These are phyloP conservation scores for Dactylellina haptotyla DNA, from an alignment of 2,329 filamentous ascomycete species.

Conservation along the genomic window DNA sequence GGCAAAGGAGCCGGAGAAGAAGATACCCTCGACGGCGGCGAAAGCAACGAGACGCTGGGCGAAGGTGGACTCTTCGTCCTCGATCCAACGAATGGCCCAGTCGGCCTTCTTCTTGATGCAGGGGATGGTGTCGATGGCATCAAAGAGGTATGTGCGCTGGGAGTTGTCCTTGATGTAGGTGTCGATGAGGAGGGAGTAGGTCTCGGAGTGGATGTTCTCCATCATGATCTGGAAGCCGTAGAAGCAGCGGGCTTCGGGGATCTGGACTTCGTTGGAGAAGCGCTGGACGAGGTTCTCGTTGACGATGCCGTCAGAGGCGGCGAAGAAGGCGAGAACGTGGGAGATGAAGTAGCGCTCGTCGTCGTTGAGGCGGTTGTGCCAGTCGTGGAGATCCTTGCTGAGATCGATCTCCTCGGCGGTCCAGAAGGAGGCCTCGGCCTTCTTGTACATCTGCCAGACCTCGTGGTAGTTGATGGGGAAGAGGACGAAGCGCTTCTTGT, in stretches of 20 bases:
- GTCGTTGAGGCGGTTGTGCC: conserved; percentile 96
- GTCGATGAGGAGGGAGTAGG: conserved; percentile 98
- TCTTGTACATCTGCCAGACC: conserved; percentile 99
- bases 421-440: conserved; percentile 99
- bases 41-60: conserved; percentile 96
- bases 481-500: conserved; percentile 93
- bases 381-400: conserved; percentile 98
- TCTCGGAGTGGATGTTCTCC: conserved; percentile 99
- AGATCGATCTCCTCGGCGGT: conserved; percentile 99
- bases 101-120: conserved; percentile 99
- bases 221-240: conserved; percentile 99
- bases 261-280: conserved; percentile 95
- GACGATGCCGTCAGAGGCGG: conserved; percentile 97
- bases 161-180: conserved; percentile 98
- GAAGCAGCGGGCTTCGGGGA: conserved; percentile 98
- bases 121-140: conserved; percentile 98
- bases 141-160: conserved; percentile 94
- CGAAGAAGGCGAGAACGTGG: conserved; percentile 98
- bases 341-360: conserved; percentile 99
- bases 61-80: conserved; percentile 91
- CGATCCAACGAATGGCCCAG: conserved; percentile 95
- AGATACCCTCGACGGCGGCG: conserved; percentile 97
- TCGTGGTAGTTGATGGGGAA: conserved; percentile 99
- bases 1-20: conserved; percentile 98
- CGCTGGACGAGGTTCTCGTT: conserved; percentile 99